Base-by-base conservation (phyloP, 768 basidiomycete genomes). In the Cystobasidium ongulense region DNA sequence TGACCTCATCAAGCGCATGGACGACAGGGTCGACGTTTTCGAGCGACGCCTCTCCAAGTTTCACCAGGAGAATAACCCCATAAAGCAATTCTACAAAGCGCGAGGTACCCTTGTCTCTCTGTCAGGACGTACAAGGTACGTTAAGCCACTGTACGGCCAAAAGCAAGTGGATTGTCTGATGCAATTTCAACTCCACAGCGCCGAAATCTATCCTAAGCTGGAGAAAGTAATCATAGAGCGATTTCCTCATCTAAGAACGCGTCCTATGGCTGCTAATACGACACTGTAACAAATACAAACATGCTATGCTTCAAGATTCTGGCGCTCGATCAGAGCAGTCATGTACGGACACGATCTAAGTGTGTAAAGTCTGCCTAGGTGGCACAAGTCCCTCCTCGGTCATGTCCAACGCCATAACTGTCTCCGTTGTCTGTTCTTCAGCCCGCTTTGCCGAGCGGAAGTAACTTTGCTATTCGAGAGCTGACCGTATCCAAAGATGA, bases 131-230 rank as follows among this genome's bases (percentile, higher is more conserved):
- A 71, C 68, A 27, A 71, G 68, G 68, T 71, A 52, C 25, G 53
- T 4, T 15, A 41, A n/a, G 25, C n/a, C 43, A 10, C 25, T 64
- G 25, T 17, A 25, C 36, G 36, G n/a, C n/a, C n/a, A n/a, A n/a
- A n/a, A n/a, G n/a, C n/a, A n/a, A n/a, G n/a, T n/a, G n/a, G n/a
- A n/a, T 18, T 41, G 8, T 41, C 39, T 41, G 39, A 41, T 46
- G 33, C 53, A 25, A 7, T 38, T 13, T 4, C 38, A 21, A 43
- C 15, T 13, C 31, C 27, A 54, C 54, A 71, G 68, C 53, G 52
- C 68, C n/a, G 68, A 71, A 52, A 71, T 71, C 27, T 71, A 54
- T n/a, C 68, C 68, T 33, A 54, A 71, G 41, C 53, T 71, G 2
- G 68, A 71, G 35, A 54, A 71, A 54, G 53, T 71, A 23, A 59